Evolutionary conservation across 1,284 basidiomycete genomes (phyloP).

Genomic region (Fomitopsis schrenkii): DNA sequence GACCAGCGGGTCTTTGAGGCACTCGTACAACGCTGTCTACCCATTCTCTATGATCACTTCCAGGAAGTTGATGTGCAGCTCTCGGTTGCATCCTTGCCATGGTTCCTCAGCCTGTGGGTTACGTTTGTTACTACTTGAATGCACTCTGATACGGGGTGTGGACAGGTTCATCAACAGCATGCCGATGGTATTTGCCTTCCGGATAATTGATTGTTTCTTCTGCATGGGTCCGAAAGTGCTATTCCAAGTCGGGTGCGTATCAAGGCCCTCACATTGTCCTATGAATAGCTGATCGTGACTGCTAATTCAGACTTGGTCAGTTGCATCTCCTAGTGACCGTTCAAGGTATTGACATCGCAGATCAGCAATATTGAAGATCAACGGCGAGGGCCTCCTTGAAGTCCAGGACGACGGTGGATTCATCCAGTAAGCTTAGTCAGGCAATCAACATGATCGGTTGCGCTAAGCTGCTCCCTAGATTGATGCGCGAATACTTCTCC

Average conservation of each 20-base stretch:
- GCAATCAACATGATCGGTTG: conserved; percentile 14
- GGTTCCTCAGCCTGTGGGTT: conserved; percentile 91
- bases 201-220: conserved; percentile 98
- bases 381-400: conserved; percentile 91
- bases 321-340: conserved; percentile 9
- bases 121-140: not conserved
- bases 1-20: conserved; percentile 99
- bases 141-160: not conserved
- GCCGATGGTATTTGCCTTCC: conserved; percentile 98
- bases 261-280: not conserved
- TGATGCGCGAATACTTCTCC: conserved; percentile 94
- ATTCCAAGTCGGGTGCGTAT: conserved; percentile 90
- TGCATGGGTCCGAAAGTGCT: conserved; percentile 98
- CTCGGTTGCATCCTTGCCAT: conserved; percentile 94
- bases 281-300: not conserved
- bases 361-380: conserved; percentile 95
- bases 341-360: conserved; percentile 7
- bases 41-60: conserved; percentile 95
- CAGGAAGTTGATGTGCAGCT: conserved; percentile 91
- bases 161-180: conserved; percentile 96
- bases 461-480: conserved; percentile 35
- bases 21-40: conserved; percentile 86
- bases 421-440: conserved; percentile 63
- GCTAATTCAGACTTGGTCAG: conserved; percentile 38
- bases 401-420: conserved; percentile 98